phyloP scores from a whole-genome alignment of 495 filamentous ascomycete species.

The Cryomyces antarcticus region DNA sequence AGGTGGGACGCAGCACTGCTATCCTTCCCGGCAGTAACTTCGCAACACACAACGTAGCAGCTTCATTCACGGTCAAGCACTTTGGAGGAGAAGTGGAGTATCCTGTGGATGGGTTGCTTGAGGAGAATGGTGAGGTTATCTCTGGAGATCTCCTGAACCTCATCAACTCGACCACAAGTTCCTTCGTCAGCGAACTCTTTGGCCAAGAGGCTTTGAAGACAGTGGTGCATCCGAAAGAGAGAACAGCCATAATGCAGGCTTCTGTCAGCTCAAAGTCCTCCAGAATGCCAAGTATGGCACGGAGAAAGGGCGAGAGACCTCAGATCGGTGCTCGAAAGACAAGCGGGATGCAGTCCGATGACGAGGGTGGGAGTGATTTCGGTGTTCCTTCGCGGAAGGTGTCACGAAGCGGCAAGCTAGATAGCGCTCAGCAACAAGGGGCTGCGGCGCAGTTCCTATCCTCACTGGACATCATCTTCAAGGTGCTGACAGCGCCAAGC shows the following conservation, averaged over 20 bases:
- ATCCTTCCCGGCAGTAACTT: constrained; percentile 64
- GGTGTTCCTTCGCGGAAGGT: constrained; percentile 18
- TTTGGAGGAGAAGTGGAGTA: constrained; percentile 97
- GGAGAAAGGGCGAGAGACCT: constrained; percentile 37
- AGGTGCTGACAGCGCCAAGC: constrained; percentile 57
- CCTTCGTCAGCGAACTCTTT: constrained; percentile 77
- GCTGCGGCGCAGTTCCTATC: constrained; percentile 83
- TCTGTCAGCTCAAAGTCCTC: constrained; percentile 87
- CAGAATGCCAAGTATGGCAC: constrained; percentile 81
- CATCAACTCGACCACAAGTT: constrained; percentile 66
- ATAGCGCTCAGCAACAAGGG: constrained; percentile 40
- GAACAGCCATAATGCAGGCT: constrained; percentile 81
- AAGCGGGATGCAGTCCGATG: constrained; percentile 9
- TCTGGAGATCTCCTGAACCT: constrained; percentile 93
- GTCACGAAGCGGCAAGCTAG: constrained; percentile 5
- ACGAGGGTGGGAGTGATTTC: constrained; percentile 13
- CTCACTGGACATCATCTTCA: constrained; percentile 71
- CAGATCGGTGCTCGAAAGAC: constrained; percentile 16
- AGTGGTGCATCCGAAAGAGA: constrained; percentile 76
- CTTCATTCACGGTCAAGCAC: constrained; percentile 77
- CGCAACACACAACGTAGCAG: constrained; percentile 50
- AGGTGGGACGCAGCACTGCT: constrained; percentile 44
- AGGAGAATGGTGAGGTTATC: constrained; percentile 90
- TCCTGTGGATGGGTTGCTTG: constrained; percentile 58
- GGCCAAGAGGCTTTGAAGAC: constrained; percentile 84